Evolutionary conservation across 768 basidiomycete species (phyloP).

Genomic region (Leucocoprinus birnbaumii): DNA sequence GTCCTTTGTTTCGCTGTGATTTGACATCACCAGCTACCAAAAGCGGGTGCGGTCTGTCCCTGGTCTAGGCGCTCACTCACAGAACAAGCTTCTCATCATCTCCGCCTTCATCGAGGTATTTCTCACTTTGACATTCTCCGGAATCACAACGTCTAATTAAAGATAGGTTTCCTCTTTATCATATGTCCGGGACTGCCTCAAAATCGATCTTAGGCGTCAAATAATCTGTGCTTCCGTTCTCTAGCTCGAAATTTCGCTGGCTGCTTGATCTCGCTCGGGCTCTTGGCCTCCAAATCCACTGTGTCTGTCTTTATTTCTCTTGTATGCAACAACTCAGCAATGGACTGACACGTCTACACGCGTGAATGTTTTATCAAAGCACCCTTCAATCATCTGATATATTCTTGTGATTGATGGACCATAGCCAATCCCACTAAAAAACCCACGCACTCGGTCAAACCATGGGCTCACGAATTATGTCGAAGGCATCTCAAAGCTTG

Average conservation of each 20-base stretch:
- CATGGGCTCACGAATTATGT: too few relatives aligned
- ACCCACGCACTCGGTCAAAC: too few relatives aligned
- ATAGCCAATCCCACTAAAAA: neutral
- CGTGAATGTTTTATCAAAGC: neutral
- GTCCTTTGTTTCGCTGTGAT: neutral
- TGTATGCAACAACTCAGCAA: neutral
- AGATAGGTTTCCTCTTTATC: neutral
- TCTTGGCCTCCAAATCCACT: neutral
- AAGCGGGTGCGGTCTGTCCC: neutral
- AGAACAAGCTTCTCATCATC: constrained; percentile 2
- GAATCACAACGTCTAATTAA: neutral
- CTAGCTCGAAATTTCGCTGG: too few relatives aligned
- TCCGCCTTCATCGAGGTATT: constrained; percentile 5
- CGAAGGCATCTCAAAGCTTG: too few relatives aligned
- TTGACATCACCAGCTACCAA: constrained; percentile 1
- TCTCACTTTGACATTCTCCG: neutral
- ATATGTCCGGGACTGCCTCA: neutral
- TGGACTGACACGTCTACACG: neutral
- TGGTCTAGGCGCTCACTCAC: neutral
- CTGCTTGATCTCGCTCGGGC: neutral
- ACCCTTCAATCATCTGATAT: constrained; percentile 2
- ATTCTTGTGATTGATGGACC: constrained; percentile 2
- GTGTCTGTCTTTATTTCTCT: neutral
- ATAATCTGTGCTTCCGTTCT: neutral
- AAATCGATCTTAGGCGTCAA: neutral